Base-by-base conservation (phyloP, 257 asterid genomes). In the Prunella vulgaris region DNA sequence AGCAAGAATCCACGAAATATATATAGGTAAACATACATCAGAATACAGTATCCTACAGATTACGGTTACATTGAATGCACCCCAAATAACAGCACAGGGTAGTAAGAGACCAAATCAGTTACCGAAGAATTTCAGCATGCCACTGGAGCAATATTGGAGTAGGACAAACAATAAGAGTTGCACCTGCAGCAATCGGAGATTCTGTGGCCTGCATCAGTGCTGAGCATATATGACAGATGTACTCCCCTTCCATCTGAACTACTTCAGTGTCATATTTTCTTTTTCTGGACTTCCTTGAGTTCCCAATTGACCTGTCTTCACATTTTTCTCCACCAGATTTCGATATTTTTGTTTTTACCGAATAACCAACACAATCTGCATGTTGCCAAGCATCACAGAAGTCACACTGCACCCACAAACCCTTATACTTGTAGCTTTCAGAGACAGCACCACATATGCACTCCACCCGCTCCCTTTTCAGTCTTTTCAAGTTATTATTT, bases 301-400 rank as follows among this genome's bases (percentile, higher is more conserved):
- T 81, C 52, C 79, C 82, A 57, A 7, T 22, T 71, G 69, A 61
- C 49, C 14, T 28, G 56, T 82, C 61, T 61, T 64, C 63, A 49
- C 68, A 48, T 56, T 75, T 70, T 46, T 52, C 78, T 57, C 78
- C 81, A 22, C 66, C 79, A 15, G 79, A 58, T 75, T 74, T 75
- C 38, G 82, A 69, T 27, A 44, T 35, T 73, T 78, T 88, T 72
- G 78, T 74, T 79, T 80, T 80, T n/a, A 76, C 81, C 49, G 97
- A 90, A 82, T 83, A 93, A 22, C 93, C 92, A 74, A 90, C 99
- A 84, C 99, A 93, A 76, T 87, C 89, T 70, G 88, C 97, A 78
- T 93, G 97, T 66, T 88, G 99, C 99, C 99, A 90, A 64, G 97
- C 99, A 87, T 93, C 99, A 79, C 97, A 93, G 35, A 80, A 46